Conservation (phyloP, 148 eudicot genomes). For the Fagopyrum tataricum region DNA sequence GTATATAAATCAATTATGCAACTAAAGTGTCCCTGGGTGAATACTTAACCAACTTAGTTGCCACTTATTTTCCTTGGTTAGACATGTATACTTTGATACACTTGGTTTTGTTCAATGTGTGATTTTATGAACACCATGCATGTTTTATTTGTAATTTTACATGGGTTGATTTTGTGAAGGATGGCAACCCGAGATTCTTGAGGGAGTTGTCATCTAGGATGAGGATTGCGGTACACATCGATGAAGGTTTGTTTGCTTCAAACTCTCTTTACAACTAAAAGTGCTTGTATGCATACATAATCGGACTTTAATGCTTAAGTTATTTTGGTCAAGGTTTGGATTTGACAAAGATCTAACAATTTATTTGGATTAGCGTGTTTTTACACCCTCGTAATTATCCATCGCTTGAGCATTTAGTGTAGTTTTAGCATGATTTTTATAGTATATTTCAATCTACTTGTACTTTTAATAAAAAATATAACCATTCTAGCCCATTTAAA, state of each 20-base stretch:
- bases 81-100: too few relatives aligned
- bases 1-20: constrained; percentile 54
- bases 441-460: too few relatives aligned
- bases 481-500: too few relatives aligned
- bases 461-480: too few relatives aligned
- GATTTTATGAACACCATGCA: too few relatives aligned
- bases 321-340: constrained; percentile 40
- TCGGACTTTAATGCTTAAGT: not conserved
- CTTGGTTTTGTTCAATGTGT: too few relatives aligned
- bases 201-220: constrained; percentile 80
- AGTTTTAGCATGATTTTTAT: too few relatives aligned
- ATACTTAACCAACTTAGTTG: too few relatives aligned
- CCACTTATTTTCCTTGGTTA: not conserved
- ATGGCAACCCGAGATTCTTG: constrained; percentile 91
- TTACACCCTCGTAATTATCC: too few relatives aligned
- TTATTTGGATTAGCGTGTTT: too few relatives aligned
- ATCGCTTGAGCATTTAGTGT: too few relatives aligned
- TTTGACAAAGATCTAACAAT: constrained; percentile 41
- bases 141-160: constrained; percentile 12
- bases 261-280: not conserved
- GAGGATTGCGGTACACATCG: constrained; percentile 98
- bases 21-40: constrained; percentile 78
- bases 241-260: constrained; percentile 51
- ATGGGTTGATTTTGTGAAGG: constrained; percentile 36
- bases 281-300: not conserved